These are phyloP conservation scores for Euphorbia schlechtendalii DNA, from an alignment of 441 rosid species.

Conservation along the genomic window DNA sequence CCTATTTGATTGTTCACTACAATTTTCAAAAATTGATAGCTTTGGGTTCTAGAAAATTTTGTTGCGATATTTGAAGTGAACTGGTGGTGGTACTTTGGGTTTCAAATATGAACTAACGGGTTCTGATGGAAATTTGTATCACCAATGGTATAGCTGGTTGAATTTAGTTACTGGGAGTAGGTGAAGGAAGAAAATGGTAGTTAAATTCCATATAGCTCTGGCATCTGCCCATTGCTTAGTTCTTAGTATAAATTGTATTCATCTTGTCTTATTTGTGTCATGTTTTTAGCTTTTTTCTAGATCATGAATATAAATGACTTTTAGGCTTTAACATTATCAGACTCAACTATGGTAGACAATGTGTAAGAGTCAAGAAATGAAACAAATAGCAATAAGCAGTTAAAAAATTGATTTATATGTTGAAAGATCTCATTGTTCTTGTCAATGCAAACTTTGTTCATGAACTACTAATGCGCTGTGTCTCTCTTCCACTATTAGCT, in stretches of 20 bases:
- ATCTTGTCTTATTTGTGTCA: background rate
- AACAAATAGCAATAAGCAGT: background rate
- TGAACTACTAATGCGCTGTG: too few species aligned
- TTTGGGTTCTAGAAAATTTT: constrained; percentile 9
- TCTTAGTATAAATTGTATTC: background rate
- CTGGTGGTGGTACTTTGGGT: background rate
- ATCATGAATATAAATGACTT: background rate
- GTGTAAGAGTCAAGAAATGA: background rate
- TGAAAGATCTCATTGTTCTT: too few species aligned
- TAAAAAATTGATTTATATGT: too few species aligned
- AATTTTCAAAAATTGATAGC: constrained; percentile 1
- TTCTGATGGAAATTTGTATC: background rate
- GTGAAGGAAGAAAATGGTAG: background rate
- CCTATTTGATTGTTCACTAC: constrained; percentile 4
- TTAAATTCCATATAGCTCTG: background rate
- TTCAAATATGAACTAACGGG: background rate
- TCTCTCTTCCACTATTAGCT: background rate
- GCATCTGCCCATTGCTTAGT: background rate
- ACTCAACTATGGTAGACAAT: background rate
- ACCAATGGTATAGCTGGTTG: background rate
- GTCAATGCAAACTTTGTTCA: background rate
- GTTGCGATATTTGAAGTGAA: background rate
- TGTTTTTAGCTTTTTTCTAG: background rate
- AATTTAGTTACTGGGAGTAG: background rate
- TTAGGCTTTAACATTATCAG: background rate